Percentiles rank a stretch among this genome's conserved stretches.
phyloP scores from a whole-genome alignment of 345 rosid genomes.

The Hibiscus tridactylites region DNA sequence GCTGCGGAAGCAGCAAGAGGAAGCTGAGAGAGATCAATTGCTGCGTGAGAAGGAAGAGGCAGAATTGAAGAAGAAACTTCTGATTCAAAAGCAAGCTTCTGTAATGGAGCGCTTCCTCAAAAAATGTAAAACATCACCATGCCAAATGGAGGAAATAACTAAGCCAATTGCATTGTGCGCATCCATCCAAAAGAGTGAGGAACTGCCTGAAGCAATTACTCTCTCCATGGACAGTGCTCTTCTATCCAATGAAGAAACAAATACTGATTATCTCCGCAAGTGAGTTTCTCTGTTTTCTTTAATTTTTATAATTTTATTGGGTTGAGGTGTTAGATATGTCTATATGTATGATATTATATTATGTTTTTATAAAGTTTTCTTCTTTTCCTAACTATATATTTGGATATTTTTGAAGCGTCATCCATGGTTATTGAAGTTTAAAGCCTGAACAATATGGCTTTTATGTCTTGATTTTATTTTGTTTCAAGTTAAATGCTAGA shows the following conservation, averaged over 20 bases:
- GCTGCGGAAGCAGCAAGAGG: conserved; percentile 67
- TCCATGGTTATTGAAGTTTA: too few relatives aligned
- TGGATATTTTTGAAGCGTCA: too few relatives aligned
- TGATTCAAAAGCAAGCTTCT: conserved; percentile 77
- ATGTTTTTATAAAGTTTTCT: too few relatives aligned
- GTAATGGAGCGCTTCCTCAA: conserved; percentile 82
- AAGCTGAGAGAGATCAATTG: conserved; percentile 61
- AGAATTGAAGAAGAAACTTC: conserved; percentile 48
- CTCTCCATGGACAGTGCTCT: conserved; percentile 51
- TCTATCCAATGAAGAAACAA: conserved; percentile 36
- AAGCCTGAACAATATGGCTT: neutral
- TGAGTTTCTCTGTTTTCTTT: conserved; percentile 20
- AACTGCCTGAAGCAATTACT: conserved; percentile 32
- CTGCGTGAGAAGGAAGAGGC: conserved; percentile 68
- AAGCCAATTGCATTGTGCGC: conserved; percentile 16
- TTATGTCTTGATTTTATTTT: conserved; percentile 3
- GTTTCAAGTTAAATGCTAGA: conserved; percentile 9
- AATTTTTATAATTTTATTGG: neutral
- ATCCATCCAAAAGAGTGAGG: conserved; percentile 23
- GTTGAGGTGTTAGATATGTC: neutral
- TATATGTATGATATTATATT: neutral
- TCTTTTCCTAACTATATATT: too few relatives aligned
- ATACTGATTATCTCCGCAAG: conserved; percentile 48
- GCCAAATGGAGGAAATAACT: conserved; percentile 23
- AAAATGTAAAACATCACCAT: conserved; percentile 37